phyloP scores from a whole-genome alignment of 495 filamentous ascomycete genomes.

The Neurospora sp. region DNA sequence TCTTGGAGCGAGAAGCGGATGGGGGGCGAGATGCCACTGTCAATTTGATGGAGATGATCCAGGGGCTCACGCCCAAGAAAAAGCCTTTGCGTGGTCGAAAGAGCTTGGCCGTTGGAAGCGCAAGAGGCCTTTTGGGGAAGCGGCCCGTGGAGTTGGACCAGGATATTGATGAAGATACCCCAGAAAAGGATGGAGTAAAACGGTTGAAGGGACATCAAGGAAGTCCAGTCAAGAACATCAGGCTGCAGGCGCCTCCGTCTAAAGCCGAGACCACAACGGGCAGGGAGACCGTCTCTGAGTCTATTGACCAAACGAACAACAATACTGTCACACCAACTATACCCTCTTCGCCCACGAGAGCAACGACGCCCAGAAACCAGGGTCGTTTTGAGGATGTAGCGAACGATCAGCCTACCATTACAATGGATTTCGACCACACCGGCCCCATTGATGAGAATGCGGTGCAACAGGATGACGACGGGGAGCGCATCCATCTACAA shows the following conservation, averaged over 20 bases:
- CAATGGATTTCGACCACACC: slow-evolving; percentile 37
- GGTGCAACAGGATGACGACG: slow-evolving; percentile 31
- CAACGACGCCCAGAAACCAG: slow-evolving; percentile 40
- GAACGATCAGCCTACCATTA: slow-evolving; percentile 30
- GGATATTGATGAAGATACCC: slow-evolving; percentile 51
- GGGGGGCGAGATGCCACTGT: slow-evolving; percentile 49
- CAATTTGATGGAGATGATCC: slow-evolving; percentile 66
- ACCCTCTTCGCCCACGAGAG: slow-evolving; percentile 36
- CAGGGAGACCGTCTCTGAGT: slow-evolving; percentile 43
- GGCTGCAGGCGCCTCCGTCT: slow-evolving; percentile 53
- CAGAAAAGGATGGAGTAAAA: slow-evolving; percentile 53
- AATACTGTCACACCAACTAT: slow-evolving; percentile 30
- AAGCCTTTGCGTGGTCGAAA: slow-evolving; percentile 56
- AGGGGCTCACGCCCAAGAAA: slow-evolving; percentile 68
- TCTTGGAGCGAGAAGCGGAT: slow-evolving; percentile 39
- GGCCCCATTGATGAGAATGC: slow-evolving; percentile 23
- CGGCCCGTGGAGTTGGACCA: slow-evolving; percentile 58
- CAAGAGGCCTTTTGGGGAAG: slow-evolving; percentile 65
- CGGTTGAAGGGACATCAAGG: slow-evolving; percentile 58
- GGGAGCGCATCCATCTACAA: slow-evolving; percentile 71
- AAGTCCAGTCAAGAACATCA: slow-evolving; percentile 69
- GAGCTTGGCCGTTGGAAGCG: slow-evolving; percentile 66
- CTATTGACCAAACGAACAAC: slow-evolving; percentile 14
- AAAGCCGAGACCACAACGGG: slow-evolving; percentile 53
- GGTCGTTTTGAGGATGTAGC: slow-evolving; percentile 39